Evolutionary conservation across 2,329 filamentous ascomycete species (phyloP), one percentile per base, ranked within the genome.

Genomic region (Phialophora tarda): DNA sequence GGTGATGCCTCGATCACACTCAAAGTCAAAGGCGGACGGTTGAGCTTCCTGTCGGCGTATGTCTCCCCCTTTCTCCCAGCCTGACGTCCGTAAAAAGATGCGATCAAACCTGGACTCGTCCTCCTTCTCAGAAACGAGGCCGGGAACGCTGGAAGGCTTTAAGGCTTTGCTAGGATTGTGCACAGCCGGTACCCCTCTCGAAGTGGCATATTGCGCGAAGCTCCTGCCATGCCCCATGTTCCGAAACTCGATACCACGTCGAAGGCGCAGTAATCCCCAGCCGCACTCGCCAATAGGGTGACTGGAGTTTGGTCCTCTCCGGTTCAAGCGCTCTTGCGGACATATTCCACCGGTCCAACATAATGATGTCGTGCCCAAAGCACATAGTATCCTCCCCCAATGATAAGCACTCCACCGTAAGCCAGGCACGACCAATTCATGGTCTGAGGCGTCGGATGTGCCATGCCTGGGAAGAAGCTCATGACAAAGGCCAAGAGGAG

Each of bases 401-500:
- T 76, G 4, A 78, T 48, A 77, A 10, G 79, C 75, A 0, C 73
- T 75, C 24, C 71, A 72, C 55, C 83, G 82, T 47, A 85, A 78
- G 6, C 83, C 75, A n/a, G 78, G 72, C 32, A 61, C 30, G 79
- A 80, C 82, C 82, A 86, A 72, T 86, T 86, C 74, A 85, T 83
- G 2, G 77, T 78, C 71, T 1, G 75, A 70, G 0, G 76, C 78
- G 0, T 82, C 78, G 0, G 77, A 74, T 7, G 78, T 73, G 0
- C 71, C 64, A 0, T 75, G 71, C 0, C 82, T 12, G 77, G 75
- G 72, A 83, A 83, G 59, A 84, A 77, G 48, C 82, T 79, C 2
- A 82, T 77, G 53, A 63, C 53, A 14, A 68, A 61, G 2, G 59
- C 12, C 41, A 63, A 34, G 8, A 32, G 21, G 41, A 68, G 38